Percentiles rank a stretch among this genome's conserved stretches.
Evolutionary conservation across 116 monocot genomes (phyloP).

Genomic region (Iris pallida): DNA sequence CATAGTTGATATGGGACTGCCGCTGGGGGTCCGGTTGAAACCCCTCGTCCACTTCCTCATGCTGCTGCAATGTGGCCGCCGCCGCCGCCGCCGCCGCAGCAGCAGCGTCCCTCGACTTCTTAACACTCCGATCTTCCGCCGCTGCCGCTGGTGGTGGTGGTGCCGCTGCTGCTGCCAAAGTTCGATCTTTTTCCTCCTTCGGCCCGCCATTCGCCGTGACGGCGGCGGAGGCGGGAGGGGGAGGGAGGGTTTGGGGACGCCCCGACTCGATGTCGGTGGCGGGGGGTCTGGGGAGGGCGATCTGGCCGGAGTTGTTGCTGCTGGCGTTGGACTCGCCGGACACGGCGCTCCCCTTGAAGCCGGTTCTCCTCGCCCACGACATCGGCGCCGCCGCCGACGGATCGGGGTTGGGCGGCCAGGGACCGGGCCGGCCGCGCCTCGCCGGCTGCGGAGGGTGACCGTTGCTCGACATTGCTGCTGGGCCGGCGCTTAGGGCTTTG

Average conservation of each 20-base stretch:
- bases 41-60: conserved; percentile 60
- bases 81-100: conserved; percentile 23
- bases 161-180: no score
- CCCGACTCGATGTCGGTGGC: conserved; percentile 63
- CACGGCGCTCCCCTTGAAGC: conserved; percentile 44
- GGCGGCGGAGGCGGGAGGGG: conserved; percentile 21
- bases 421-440: conserved; percentile 44
- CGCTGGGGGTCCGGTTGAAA: conserved; percentile 9
- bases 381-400: conserved; percentile 20
- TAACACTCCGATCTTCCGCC: neutral
- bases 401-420: conserved; percentile 39
- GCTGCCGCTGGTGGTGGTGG: no score
- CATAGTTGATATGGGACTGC: conserved; percentile 69
- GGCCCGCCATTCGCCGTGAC: conserved; percentile 7
- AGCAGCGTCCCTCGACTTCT: conserved; percentile 21
- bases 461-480: conserved; percentile 14
- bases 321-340: conserved; percentile 70
- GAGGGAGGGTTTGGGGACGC: conserved; percentile 20
- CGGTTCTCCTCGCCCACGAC: conserved; percentile 95
- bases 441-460: conserved; percentile 24
- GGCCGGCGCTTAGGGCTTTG: no score
- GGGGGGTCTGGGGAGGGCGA: conserved; percentile 32
- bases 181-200: neutral
- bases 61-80: conserved; percentile 9
- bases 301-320: conserved; percentile 61